A percentile compares a stretch with the other conserved stretches of the same genome.
These are phyloP conservation scores for Chaetomium globosum DNA, from an alignment of 2,329 filamentous ascomycete genomes.

Conservation along the genomic window DNA sequence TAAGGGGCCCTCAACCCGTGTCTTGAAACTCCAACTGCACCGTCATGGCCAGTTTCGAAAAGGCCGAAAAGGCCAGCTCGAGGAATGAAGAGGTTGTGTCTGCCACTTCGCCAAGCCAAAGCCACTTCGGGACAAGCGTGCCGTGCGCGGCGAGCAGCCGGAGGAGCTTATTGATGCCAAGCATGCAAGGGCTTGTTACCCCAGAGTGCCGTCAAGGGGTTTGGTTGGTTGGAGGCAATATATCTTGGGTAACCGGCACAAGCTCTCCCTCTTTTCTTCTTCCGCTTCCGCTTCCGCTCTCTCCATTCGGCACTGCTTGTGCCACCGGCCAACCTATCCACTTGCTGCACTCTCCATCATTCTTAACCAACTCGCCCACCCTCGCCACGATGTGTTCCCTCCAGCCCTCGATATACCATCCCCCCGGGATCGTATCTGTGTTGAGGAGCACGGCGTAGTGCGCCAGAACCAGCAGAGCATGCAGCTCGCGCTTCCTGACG, in stretches of 20 bases:
- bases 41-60: constrained; percentile 8
- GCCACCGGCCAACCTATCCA: constrained; percentile 12
- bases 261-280: too few species aligned
- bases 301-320: neutral
- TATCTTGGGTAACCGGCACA: too few species aligned
- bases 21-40: neutral
- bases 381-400: constrained; percentile 12
- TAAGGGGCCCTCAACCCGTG: constrained; percentile 1
- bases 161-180: constrained; percentile 2
- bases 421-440: neutral
- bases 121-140: neutral
- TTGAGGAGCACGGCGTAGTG: constrained; percentile 19
- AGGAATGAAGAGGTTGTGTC: neutral
- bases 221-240: neutral
- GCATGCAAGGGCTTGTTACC: constrained; percentile 11
- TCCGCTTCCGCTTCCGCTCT: neutral
- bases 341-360: neutral
- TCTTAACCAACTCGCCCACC: neutral
- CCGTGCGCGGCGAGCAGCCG: too few species aligned
- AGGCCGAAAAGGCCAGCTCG: constrained; percentile 9
- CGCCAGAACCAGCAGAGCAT: constrained; percentile 15
- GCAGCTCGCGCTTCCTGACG: constrained; percentile 4
- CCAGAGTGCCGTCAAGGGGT: neutral
- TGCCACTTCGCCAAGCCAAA: constrained; percentile 7
- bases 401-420: constrained; percentile 16